phyloP scores from a whole-genome alignment of 371 early-diverging fungal species.

The Lichtheimia ramosa region DNA sequence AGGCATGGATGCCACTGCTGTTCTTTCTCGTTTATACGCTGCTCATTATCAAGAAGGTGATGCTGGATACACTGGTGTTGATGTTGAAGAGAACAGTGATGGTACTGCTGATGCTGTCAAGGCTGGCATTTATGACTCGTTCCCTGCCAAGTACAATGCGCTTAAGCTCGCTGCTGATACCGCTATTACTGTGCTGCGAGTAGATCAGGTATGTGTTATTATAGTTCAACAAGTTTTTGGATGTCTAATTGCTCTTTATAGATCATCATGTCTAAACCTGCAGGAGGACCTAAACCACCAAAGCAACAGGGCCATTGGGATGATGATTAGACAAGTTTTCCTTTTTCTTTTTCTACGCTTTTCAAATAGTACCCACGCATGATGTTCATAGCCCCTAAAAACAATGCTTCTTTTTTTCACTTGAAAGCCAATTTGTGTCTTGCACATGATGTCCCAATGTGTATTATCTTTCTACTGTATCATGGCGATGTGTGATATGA shows the following conservation, averaged over 20 bases:
- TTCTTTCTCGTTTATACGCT: conserved; percentile 90
- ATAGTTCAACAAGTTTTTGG: not conserved
- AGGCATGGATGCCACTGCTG: conserved; percentile 94
- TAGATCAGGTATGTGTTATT: conserved; percentile 77
- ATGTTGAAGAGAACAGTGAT: conserved; percentile 81
- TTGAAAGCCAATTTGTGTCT: too few species aligned
- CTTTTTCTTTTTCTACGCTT: not conserved
- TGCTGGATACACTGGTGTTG: conserved; percentile 62
- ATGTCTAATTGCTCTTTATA: conserved; percentile 16
- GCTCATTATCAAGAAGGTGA: conserved; percentile 82
- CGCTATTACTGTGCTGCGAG: conserved; percentile 92
- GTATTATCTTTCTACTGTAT: too few species aligned
- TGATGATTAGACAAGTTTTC: conserved; percentile 65
- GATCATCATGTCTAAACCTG: conserved; percentile 98
- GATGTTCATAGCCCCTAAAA: conserved; percentile 3
- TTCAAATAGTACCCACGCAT: not conserved
- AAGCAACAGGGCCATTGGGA: conserved; percentile 92
- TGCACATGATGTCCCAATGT: too few species aligned
- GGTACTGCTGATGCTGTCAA: conserved; percentile 80
- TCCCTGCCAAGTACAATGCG: conserved; percentile 84
- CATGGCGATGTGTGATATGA: too few species aligned
- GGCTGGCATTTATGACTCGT: conserved; percentile 78
- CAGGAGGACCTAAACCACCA: conserved; percentile 94
- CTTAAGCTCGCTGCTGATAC: conserved; percentile 90
- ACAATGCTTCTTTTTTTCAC: not conserved